Conservation (phyloP, 257 asterid species). For the Solanum virginianum region DNA sequence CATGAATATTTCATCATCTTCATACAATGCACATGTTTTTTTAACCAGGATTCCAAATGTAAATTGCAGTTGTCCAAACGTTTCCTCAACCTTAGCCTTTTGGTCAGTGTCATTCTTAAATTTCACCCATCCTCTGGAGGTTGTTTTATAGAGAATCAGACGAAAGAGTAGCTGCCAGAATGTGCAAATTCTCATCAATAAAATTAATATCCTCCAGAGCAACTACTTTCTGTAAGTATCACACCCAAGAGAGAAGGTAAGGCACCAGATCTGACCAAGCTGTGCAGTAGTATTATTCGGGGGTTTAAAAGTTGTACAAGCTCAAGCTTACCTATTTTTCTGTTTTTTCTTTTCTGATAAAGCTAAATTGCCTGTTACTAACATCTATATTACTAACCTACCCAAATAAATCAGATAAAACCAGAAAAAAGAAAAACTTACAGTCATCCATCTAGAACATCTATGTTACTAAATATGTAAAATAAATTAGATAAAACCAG, state of each 20-base stretch:
- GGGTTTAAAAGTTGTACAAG: background rate
- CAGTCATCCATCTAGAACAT: background rate
- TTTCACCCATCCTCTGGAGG: background rate
- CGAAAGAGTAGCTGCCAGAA: background rate
- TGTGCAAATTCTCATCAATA: background rate
- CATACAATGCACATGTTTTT: background rate
- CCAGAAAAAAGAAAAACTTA: background rate
- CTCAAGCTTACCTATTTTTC: background rate
- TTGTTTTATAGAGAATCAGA: background rate
- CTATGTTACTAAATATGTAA: background rate
- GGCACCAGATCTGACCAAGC: background rate
- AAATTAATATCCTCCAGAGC: background rate
- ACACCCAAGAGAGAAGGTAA: background rate
- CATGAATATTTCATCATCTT: background rate
- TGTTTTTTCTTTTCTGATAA: background rate
- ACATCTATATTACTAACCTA: background rate
- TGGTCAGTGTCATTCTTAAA: background rate
- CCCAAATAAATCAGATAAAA: background rate
- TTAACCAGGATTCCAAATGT: background rate
- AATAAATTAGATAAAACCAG: background rate
- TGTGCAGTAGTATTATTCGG: background rate
- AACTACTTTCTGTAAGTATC: background rate
- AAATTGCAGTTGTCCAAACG: background rate
- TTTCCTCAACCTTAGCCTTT: background rate
- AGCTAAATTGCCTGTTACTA: background rate